Conservation (phyloP, 306 rosid genomes). For the Mimosa bimucronata region DNA sequence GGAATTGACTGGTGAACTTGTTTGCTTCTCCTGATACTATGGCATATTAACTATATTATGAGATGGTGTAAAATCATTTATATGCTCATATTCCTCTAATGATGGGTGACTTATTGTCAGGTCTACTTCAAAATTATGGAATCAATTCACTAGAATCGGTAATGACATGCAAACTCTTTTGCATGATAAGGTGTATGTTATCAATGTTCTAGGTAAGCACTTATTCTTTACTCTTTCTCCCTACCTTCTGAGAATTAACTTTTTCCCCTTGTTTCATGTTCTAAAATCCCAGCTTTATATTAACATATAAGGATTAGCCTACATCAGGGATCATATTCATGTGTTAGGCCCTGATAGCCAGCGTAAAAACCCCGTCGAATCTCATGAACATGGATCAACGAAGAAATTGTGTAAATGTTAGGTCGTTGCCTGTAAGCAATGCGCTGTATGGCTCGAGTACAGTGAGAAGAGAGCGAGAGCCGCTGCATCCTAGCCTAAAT, state of each 20-base stretch:
- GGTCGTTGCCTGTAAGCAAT: no score
- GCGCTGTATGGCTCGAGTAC: no score
- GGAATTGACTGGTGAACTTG: conserved; percentile 11
- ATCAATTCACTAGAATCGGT: conserved; percentile 60
- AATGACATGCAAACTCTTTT: conserved; percentile 76
- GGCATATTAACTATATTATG: conserved; percentile 8
- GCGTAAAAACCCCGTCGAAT: no score
- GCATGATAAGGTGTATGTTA: conserved; percentile 72
- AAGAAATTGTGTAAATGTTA: no score
- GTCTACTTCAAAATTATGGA: conserved; percentile 47
- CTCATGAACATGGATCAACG: no score
- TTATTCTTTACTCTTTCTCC: conserved; percentile 25
- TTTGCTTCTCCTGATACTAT: conserved; percentile 30
- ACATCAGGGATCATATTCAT: no score
- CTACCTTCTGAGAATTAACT: conserved; percentile 9
- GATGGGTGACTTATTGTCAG: conserved; percentile 44
- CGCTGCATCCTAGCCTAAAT: no score
- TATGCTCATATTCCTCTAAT: conserved; percentile 9
- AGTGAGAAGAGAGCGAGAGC: no score
- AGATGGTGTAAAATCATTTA: conserved; percentile 26
- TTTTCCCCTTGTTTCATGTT: conserved; percentile 25
- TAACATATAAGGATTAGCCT: no score
- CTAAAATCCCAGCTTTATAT: neutral
- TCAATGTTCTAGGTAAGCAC: conserved; percentile 88
- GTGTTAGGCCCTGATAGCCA: no score